These are phyloP conservation scores for Collariella sp. DNA, from an alignment of 495 filamentous ascomycete species.

Conservation along the genomic window DNA sequence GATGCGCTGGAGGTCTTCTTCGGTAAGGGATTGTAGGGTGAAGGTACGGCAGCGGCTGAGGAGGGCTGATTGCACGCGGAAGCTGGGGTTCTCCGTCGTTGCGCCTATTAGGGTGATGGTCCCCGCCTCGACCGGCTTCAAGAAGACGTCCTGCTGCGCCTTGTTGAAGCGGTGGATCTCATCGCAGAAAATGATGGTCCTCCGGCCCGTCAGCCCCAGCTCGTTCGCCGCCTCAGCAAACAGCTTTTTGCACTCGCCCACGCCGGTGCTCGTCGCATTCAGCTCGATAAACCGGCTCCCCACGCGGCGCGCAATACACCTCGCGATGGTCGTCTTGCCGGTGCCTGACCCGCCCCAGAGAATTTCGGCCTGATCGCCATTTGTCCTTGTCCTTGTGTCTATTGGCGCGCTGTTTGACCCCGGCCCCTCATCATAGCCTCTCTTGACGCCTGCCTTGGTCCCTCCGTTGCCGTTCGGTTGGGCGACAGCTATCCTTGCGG, in stretches of 20 bases:
- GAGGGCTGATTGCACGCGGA: constrained; percentile 84
- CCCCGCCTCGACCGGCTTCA: constrained; percentile 86
- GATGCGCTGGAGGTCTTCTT: constrained; percentile 62
- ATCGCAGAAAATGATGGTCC: constrained; percentile 96
- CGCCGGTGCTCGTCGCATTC: constrained; percentile 82
- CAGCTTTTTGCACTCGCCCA: constrained; percentile 92
- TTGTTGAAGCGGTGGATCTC: constrained; percentile 95
- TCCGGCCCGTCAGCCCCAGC: constrained; percentile 68
- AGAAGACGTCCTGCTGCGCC: constrained; percentile 87
- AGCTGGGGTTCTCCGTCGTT: constrained; percentile 94
- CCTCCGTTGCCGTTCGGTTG: constrained; percentile 19
- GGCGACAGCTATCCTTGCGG: constrained; percentile 15
- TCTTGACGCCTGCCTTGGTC: constrained; percentile 21
- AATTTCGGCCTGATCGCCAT: constrained; percentile 48
- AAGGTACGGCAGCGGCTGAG: constrained; percentile 87
- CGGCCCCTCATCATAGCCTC: constrained; percentile 39
- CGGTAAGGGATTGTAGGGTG: constrained; percentile 64
- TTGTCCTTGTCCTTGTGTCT: constrained; percentile 14
- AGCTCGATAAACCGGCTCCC: constrained; percentile 89
- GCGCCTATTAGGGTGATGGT: constrained; percentile 88
- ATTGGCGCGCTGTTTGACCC: constrained; percentile 24
- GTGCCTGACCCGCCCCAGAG: constrained; percentile 89
- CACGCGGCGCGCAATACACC: constrained; percentile 77
- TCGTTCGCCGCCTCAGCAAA: constrained; percentile 81
- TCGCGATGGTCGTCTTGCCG: constrained; percentile 93